These are phyloP conservation scores for Termitomyces heimii DNA, from an alignment of 768 basidiomycete genomes.

Conservation along the genomic window DNA sequence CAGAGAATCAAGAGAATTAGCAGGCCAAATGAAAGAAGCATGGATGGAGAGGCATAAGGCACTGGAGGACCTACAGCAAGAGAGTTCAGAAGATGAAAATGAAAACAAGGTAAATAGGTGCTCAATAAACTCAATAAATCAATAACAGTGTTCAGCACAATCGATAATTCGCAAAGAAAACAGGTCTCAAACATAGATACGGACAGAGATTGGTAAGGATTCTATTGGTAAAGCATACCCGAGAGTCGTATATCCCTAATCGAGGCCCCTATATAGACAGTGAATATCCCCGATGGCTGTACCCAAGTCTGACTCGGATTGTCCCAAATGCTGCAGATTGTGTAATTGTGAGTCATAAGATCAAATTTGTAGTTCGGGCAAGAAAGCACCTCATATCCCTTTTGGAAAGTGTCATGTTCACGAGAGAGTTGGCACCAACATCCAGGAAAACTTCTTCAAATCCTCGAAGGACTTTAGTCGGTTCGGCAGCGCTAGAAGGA, in stretches of 20 bases:
- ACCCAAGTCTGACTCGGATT: conserved; percentile 43
- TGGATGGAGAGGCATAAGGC: no score
- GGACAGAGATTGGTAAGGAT: no score
- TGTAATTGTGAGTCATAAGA: not conserved
- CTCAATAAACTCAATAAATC: no score
- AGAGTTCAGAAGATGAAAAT: no score
- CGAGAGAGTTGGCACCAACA: conserved; percentile 27
- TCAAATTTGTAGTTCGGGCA: not conserved
- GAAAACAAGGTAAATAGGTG: no score
- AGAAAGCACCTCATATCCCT: conserved; percentile 40
- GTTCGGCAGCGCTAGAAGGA: conserved; percentile 40
- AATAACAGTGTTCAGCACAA: no score
- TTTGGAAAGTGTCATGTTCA: conserved; percentile 30
- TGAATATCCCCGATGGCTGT: conserved; percentile 45
- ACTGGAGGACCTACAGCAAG: no score
- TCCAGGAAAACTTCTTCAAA: conserved; percentile 41
- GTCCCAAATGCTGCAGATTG: conserved; percentile 43
- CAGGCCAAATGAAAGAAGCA: no score
- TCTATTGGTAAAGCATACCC: conserved; percentile 19
- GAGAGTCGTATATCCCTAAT: conserved; percentile 40
- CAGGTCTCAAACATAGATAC: no score
- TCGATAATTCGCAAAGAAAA: no score
- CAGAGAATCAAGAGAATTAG: no score
- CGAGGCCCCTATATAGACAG: conserved; percentile 47
- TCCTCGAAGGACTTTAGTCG: conserved; percentile 42